Evolutionary conservation across 495 filamentous ascomycete species (phyloP), one percentile per base, ranked within the genome.

Genomic region (Parathielavia hyrcaniae): DNA sequence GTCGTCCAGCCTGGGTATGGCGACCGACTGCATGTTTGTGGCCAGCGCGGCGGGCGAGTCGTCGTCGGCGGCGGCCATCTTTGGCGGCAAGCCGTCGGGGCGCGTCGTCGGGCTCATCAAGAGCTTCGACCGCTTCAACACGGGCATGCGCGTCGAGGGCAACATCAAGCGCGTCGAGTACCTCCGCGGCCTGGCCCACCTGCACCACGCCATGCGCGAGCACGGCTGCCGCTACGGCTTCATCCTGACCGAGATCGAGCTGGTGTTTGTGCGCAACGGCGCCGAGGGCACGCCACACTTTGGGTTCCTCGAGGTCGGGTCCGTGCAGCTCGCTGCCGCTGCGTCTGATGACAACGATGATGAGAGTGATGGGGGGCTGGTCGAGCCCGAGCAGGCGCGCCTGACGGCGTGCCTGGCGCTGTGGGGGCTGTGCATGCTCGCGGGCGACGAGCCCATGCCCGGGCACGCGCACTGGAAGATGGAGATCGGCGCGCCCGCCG

Each of bases 221-320:
- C 88, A 95, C 70, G 86, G 86, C 57, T 92, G 88, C 61, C 85
- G 91, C 47, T 96, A 96, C 69, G 91, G 91, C 34, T 96, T 95
- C 76, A 92, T 96, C 66, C 83, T 96, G 55, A 96, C 89, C 0
- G 91, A 96, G 68, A 95, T 95, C 66, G 91, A 96, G 74, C 86
- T 96, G 13, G 84, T 96, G 34, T 86, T 90, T 67, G 89, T 95
- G 0, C 89, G 91, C 50, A 87, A 87, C 53, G 86, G 86, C 36
- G 82, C 78, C 54, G 87, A 89, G 52, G 71, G 72, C 20, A 81
- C 84, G 4, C 91, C 91, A 0, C 84, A 91, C 62, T 97, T 95
- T 65, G 91, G 91, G 2, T 88, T 78, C 70, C 72, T 97, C 5
- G 91, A 97, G 69, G 76, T 96, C 32, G 82, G 83, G 5, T 77